Evolutionary conservation across 2,329 filamentous ascomycete species (phyloP), one percentile per base, ranked within the genome.

Genomic region (Lachnellula occidentalis): DNA sequence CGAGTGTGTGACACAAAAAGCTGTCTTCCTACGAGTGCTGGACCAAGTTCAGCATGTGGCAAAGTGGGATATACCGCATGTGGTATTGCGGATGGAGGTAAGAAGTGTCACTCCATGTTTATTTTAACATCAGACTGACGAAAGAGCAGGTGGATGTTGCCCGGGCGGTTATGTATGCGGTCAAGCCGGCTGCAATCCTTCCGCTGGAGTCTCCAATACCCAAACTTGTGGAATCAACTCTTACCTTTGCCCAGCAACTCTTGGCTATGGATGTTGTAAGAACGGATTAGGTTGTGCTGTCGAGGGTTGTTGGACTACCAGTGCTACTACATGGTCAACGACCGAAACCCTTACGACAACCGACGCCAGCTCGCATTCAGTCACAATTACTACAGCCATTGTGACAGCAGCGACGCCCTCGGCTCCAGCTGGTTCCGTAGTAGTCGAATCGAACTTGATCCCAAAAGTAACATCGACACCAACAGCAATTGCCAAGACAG

Each of bases 191-290:
- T 83, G 81, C 58, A 64, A 68, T 2, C 68, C 76, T 0, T 75
- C 78, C 1, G 68, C 71, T 11, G 78, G 77, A 9, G 65, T 69
- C 5, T 64, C 74, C 0, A 68, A 66, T 31, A 71, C 70, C 7
- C 66, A 69, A 53, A 69, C 66, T 15, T 83, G 80, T 50, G 72
- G 73, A 5, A 58, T 69, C 2, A 72, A 68, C 55, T 77, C 74
- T 46, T 77, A 72, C 52, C 68, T 74, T 3, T 83, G 81, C 54
- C 74, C 81, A 1, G 61, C 74, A 5, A 78, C 76, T 1, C 59
- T 78, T 4, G 75, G 74, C 50, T 78, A 74, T 54, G 80, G 80
- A 0, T 83, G 81, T 58, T 84, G 81, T 62, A 67, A 67, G 2
- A 73, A 67, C 46, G 76, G 75, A 4, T 73, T 78, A 71, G 75